Evolutionary conservation across 2,329 filamentous ascomycete genomes (phyloP).

Genomic region (Microcyclosporella mali): DNA sequence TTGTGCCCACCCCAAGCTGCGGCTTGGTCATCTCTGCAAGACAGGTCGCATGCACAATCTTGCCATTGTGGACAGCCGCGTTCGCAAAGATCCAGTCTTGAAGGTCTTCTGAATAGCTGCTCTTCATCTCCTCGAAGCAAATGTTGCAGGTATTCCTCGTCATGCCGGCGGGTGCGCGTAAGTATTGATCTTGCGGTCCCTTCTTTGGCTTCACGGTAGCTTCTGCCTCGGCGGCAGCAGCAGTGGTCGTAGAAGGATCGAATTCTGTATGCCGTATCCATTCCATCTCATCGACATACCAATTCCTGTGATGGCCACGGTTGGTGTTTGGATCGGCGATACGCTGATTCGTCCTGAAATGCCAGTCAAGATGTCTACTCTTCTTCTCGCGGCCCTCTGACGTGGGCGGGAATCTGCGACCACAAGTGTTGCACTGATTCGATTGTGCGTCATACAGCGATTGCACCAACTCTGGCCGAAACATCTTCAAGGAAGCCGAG

Average conservation of each 20-base stretch:
- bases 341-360: conserved; percentile 87
- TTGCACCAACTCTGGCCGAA: conserved; percentile 66
- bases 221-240: conserved; percentile 36
- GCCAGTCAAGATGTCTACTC: conserved; percentile 93
- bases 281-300: conserved; percentile 89
- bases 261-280: conserved; percentile 83
- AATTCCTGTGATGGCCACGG: conserved; percentile 82
- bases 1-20: conserved; percentile 5
- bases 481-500: conserved; percentile 34
- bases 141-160: conserved; percentile 81
- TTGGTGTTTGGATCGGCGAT: conserved; percentile 74
- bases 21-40: conserved; percentile 69
- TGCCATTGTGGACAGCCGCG: conserved; percentile 67
- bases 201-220: conserved; percentile 43
- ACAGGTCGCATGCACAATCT: conserved; percentile 86
- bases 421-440: conserved; percentile 85
- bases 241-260: conserved; percentile 54
- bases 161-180: conserved; percentile 72
- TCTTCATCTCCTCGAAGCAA: conserved; percentile 91
- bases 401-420: conserved; percentile 73
- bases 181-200: conserved; percentile 61
- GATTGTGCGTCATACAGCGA: conserved; percentile 75
- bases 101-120: conserved; percentile 82
- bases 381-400: conserved; percentile 78
- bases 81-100: conserved; percentile 98